Base-by-base conservation (phyloP, 192 early-diverging fungal genomes). In the Pilaira anomala region DNA sequence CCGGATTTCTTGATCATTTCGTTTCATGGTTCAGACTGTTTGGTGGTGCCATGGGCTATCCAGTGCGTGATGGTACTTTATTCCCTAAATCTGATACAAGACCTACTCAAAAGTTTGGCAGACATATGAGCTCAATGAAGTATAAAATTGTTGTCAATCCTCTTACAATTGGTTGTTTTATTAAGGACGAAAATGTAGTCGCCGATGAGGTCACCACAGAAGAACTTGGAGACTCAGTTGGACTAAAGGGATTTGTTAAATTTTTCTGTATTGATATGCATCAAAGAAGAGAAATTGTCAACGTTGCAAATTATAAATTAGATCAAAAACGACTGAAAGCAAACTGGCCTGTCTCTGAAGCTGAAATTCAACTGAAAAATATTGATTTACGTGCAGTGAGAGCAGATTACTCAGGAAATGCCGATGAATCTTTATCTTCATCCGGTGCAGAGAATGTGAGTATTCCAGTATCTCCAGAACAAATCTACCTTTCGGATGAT, bases 11-110 rank as follows among this genome's bases (percentile, higher is more conserved):
- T 36, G 53, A 67, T 22, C 78, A 79, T 36, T 73, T 70, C 50
- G 41, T 76, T 9, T 42, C 64, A 4, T 74, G 71, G 65, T 69
- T 66, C 13, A 66, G 72, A n/a, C 42, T 79, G 13, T 79, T 79
- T 72, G 78, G 76, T 49, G 68, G 71, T 36, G 72, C 60, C 13
- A 79, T 79, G 75, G 11, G 62, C 24, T 60, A 74, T 22, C 78
- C 78, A 18, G 64, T 74, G 16, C 67, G 75, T 1, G 41, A 48
- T 21, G 78, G 78, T 8, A 21, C 60, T n/a, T 48, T 76, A n/a
- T 79, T 71, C 41, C 78, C 78, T 9, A 66, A 52, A 18, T 33
- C 30, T 1, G 72, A 74, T 48, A 30, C 42, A 18, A 65, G 74
- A 3, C 66, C 66, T 1, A 58, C 67, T 0, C 60, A 70, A 24